Conservation (phyloP, 1,284 basidiomycete species). For the Golubevia sp. region DNA sequence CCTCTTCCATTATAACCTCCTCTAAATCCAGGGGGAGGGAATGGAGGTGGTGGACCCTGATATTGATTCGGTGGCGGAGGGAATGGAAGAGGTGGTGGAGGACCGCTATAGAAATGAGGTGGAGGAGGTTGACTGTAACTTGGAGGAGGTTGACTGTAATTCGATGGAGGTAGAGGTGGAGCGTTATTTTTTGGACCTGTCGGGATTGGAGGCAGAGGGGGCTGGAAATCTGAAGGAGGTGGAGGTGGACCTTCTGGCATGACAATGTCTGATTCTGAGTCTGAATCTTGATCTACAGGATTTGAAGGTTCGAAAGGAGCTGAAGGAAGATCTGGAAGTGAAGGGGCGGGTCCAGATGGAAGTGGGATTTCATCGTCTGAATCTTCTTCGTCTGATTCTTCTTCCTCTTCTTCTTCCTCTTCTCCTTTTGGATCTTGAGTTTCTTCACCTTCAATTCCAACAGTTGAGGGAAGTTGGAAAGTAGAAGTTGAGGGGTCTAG, state of each 20-base stretch:
- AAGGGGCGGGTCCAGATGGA: conserved; percentile 14
- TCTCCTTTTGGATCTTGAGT: not conserved
- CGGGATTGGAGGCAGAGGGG: conserved; percentile 7
- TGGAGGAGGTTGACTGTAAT: not conserved
- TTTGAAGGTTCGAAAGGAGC: conserved; percentile 9
- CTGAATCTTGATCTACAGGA: conserved; percentile 17
- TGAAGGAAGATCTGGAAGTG: not conserved
- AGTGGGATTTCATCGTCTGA: conserved; percentile 9
- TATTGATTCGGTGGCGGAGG: conserved; percentile 2
- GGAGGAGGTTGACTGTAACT: conserved; percentile 4
- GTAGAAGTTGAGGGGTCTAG: not conserved
- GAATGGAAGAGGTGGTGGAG: conserved; percentile 15
- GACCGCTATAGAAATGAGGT: conserved; percentile 8
- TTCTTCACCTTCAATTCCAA: not conserved
- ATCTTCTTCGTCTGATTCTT: conserved; percentile 8
- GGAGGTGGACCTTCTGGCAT: conserved; percentile 49
- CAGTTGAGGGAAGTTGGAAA: conserved; percentile 2
- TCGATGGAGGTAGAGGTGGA: conserved; percentile 5
- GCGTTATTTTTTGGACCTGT: not conserved
- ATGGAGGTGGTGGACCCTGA: not conserved
- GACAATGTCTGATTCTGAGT: conserved; percentile 35
- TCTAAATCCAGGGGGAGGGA: not conserved
- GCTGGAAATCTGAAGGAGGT: not conserved
- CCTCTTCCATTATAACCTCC: no score
- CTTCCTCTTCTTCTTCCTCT: conserved; percentile 10